These are phyloP conservation scores for Fragilaria crotonensis DNA, from an alignment of 108 stramenopile species.

Conservation along the genomic window DNA sequence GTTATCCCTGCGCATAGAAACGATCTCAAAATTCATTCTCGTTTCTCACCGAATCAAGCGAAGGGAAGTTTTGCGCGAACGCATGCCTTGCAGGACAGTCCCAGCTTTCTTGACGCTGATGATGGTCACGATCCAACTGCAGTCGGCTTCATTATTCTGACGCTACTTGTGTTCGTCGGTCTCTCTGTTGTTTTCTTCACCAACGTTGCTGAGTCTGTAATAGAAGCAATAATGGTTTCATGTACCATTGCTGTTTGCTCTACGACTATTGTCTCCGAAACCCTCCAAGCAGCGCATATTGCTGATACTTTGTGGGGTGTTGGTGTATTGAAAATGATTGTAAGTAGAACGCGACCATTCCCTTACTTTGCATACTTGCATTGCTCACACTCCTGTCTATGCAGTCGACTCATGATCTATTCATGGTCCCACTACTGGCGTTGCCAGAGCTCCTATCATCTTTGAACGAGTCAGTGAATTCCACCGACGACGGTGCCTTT, in stretches of 20 bases:
- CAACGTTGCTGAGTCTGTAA: neutral
- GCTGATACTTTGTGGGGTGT: neutral
- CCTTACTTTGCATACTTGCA: too few relatives aligned
- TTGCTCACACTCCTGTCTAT: too few relatives aligned
- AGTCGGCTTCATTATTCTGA: neutral
- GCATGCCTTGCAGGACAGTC: too few relatives aligned
- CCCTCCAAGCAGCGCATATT: neutral
- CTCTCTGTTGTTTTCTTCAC: neutral
- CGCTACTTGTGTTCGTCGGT: neutral
- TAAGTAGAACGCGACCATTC: too few relatives aligned
- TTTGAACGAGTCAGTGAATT: neutral
- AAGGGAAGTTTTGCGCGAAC: too few relatives aligned
- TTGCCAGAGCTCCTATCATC: constrained; percentile 4
- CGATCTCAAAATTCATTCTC: too few relatives aligned
- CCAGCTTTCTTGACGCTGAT: too few relatives aligned
- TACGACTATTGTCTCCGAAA: neutral
- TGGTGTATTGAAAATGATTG: constrained; percentile 1
- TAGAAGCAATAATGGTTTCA: neutral
- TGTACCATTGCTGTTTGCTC: constrained; percentile 1
- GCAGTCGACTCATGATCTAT: neutral
- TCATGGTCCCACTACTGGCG: constrained; percentile 9
- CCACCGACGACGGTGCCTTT: neutral
- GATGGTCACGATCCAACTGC: neutral
- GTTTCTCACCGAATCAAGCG: too few relatives aligned
- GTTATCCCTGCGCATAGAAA: too few relatives aligned